These are phyloP conservation scores for Solanum pimpinellifolium DNA, from an alignment of 257 asterid species.

Conservation along the genomic window DNA sequence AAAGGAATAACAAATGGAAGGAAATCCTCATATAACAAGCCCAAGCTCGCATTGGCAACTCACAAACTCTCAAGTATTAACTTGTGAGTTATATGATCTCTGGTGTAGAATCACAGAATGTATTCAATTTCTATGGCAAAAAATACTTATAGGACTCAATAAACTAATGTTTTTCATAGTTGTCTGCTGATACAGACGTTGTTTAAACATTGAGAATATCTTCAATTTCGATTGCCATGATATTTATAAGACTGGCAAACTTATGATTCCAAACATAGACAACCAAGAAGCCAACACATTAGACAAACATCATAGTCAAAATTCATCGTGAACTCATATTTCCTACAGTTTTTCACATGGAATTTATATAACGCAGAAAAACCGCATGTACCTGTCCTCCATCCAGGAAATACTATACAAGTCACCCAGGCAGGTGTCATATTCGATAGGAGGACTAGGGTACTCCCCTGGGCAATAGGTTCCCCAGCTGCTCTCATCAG, in stretches of 20 bases:
- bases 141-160: neutral
- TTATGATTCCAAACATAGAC: neutral
- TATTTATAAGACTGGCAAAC: neutral
- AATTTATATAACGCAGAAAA: neutral
- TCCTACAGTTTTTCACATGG: neutral
- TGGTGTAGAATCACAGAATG: neutral
- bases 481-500: slow-evolving; percentile 95
- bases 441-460: slow-evolving; percentile 83
- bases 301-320: neutral
- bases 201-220: neutral
- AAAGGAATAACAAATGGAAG: neutral
- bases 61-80: neutral
- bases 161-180: neutral
- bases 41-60: neutral
- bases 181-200: neutral
- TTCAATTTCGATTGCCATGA: neutral
- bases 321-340: neutral
- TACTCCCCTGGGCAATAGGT: slow-evolving; percentile 93
- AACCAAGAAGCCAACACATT: neutral
- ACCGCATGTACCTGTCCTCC: slow-evolving; percentile 75
- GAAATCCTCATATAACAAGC: neutral
- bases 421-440: slow-evolving; percentile 92
- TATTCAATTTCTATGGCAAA: neutral
- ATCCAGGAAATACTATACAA: slow-evolving; percentile 94
- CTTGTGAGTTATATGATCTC: neutral